phyloP scores from a whole-genome alignment of 768 basidiomycete genomes.

The Imleria badia region DNA sequence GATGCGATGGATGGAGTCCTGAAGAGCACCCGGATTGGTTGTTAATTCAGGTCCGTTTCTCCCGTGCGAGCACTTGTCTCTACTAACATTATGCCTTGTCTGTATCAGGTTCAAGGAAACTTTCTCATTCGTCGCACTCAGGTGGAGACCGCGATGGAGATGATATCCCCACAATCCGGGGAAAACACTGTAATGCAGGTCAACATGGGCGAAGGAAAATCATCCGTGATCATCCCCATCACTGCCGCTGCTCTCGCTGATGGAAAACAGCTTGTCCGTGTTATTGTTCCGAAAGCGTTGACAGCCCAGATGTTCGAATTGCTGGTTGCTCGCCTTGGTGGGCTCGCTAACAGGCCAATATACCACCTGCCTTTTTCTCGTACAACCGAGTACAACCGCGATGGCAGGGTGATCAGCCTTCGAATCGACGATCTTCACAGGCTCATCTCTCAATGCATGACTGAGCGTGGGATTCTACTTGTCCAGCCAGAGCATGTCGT shows the following conservation, averaged over 20 bases:
- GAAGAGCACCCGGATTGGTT: conserved; percentile 38
- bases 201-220: too few relatives aligned
- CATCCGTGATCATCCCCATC: too few relatives aligned
- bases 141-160: conserved; percentile 37
- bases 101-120: conserved; percentile 37
- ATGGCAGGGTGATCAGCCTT: background rate
- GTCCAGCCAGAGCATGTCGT: conserved; percentile 48
- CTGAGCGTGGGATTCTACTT: conserved; percentile 6
- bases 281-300: conserved; percentile 37
- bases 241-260: too few relatives aligned
- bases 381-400: conserved; percentile 1
- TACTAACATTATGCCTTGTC: background rate
- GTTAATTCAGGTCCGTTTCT: conserved; percentile 38
- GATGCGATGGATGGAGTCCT: conserved; percentile 11
- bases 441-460: conserved; percentile 39
- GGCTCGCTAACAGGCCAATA: conserved; percentile 43
- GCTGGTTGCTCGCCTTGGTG: conserved; percentile 39
- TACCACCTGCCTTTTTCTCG: conserved; percentile 38
- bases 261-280: too few relatives aligned
- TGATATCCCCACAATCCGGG: conserved; percentile 38
- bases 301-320: conserved; percentile 45
- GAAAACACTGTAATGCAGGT: conserved; percentile 40
- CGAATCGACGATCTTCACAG: conserved; percentile 22
- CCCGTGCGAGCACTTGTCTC: too few relatives aligned
- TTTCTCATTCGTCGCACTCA: too few relatives aligned